phyloP scores from a whole-genome alignment of 805 yeast genomes.

The Wickerhamomyces sydowiorum region DNA sequence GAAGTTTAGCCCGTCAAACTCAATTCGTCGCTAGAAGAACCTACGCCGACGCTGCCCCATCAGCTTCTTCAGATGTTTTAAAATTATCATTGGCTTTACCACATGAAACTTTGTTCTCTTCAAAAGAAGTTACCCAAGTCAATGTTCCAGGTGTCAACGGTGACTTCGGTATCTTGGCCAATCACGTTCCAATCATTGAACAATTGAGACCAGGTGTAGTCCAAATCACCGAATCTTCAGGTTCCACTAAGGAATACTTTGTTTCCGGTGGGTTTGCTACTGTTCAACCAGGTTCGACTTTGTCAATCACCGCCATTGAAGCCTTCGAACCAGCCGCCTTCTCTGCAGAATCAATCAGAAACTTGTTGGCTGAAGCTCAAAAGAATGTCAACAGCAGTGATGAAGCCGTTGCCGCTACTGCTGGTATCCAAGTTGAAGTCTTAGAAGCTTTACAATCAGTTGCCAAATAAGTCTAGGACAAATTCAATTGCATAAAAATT shows the following conservation, averaged over 20 bases:
- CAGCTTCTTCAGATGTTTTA: constrained; percentile 55
- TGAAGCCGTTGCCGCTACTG: constrained; percentile 88
- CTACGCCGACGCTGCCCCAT: constrained; percentile 78
- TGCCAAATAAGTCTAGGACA: constrained; percentile 46
- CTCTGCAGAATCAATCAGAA: constrained; percentile 71
- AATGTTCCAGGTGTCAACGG: constrained; percentile 95
- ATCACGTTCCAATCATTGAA: constrained; percentile 96
- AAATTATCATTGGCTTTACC: constrained; percentile 90
- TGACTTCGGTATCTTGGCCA: constrained; percentile 93
- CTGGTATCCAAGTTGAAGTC: constrained; percentile 92
- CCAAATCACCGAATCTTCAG: constrained; percentile 77
- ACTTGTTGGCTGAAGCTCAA: constrained; percentile 87
- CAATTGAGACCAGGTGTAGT: constrained; percentile 94
- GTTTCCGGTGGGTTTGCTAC: constrained; percentile 96
- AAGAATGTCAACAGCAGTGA: constrained; percentile 82
- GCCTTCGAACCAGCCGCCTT: constrained; percentile 89
- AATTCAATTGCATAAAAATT: neutral
- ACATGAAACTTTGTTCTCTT: constrained; percentile 60
- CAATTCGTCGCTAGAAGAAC: constrained; percentile 63
- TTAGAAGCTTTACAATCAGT: constrained; percentile 87
- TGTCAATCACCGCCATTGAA: constrained; percentile 90
- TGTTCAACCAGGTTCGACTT: constrained; percentile 88
- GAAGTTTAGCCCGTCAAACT: constrained; percentile 30
- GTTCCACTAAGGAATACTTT: constrained; percentile 72
- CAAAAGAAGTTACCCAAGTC: constrained; percentile 57